Evolutionary conservation across 164 flowering plant species (phyloP).

Genomic region (Chloranthus sessilifolius): DNA sequence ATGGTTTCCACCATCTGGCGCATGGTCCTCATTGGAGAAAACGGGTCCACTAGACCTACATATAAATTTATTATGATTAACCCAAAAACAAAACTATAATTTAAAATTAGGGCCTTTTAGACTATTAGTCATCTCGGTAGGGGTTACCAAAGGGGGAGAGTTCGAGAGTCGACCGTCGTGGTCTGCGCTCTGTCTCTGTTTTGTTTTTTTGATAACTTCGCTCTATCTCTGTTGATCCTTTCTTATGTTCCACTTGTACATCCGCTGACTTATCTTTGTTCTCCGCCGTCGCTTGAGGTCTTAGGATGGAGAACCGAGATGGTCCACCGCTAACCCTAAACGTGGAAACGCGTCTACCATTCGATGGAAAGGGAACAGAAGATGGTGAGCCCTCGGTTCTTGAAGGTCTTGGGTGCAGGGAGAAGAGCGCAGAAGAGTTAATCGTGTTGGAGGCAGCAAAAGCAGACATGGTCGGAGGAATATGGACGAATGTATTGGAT

Average conservation of each 20-base stretch:
- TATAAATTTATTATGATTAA: not conserved
- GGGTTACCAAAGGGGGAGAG: conserved; percentile 63
- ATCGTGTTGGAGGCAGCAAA: not conserved
- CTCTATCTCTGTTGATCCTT: conserved; percentile 25
- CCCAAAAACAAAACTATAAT: not conserved
- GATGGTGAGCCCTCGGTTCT: not conserved
- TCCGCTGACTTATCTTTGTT: conserved; percentile 21
- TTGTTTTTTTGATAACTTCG: no score
- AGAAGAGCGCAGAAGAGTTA: not conserved
- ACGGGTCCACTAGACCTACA: conserved; percentile 50
- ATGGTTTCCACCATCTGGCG: conserved; percentile 71
- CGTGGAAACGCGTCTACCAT: not conserved
- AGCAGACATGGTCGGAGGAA: conserved; percentile 2
- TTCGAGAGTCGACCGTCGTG: conserved; percentile 36
- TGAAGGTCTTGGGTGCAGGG: not conserved
- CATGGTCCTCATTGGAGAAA: conserved; percentile 74
- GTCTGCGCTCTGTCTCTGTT: conserved; percentile 29
- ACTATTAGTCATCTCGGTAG: not conserved
- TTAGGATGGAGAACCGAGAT: conserved; percentile 12
- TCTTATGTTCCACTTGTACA: conserved; percentile 10
- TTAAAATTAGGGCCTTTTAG: no score
- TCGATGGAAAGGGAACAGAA: conserved; percentile 11
- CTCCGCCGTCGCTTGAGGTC: conserved; percentile 28
- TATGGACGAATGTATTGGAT: not conserved
- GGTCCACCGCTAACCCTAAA: not conserved